phyloP scores from a whole-genome alignment of 768 basidiomycete species.

The Hortiboletus flavorubellus region DNA sequence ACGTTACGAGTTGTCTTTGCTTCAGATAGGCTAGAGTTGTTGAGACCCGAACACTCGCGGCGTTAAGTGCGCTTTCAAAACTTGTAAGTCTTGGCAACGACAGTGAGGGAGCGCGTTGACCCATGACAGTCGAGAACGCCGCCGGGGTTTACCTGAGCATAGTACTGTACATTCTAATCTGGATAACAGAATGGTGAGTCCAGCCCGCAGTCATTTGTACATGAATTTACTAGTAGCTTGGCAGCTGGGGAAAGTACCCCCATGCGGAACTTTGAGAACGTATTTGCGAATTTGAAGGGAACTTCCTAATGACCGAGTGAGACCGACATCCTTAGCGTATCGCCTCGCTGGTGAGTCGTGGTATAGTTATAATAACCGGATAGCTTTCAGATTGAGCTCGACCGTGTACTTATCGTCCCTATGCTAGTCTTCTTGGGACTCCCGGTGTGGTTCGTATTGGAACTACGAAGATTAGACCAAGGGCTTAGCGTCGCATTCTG shows the following conservation, averaged over 20 bases:
- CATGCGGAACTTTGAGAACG: background rate
- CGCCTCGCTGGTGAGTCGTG: background rate
- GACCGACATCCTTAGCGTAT: background rate
- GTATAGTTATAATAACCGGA: background rate
- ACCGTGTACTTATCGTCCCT: background rate
- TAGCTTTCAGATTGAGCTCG: background rate
- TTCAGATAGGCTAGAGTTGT: too few species aligned
- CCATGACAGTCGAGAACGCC: background rate
- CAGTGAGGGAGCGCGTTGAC: background rate
- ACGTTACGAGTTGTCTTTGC: too few species aligned
- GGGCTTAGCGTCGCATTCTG: background rate
- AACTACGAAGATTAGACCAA: background rate
- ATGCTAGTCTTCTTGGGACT: background rate
- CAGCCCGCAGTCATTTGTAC: background rate
- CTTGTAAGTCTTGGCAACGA: background rate
- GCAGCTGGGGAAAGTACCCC: too few species aligned
- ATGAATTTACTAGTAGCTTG: background rate
- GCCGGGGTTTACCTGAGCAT: background rate
- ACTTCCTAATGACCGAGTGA: background rate
- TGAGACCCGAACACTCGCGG: background rate
- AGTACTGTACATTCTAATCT: too few species aligned
- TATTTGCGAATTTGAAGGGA: background rate
- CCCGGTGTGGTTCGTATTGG: background rate
- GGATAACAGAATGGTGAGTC: background rate
- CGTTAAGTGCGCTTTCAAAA: background rate